phyloP scores from a whole-genome alignment of 768 basidiomycete genomes.

The Cystobasidium tubakii region DNA sequence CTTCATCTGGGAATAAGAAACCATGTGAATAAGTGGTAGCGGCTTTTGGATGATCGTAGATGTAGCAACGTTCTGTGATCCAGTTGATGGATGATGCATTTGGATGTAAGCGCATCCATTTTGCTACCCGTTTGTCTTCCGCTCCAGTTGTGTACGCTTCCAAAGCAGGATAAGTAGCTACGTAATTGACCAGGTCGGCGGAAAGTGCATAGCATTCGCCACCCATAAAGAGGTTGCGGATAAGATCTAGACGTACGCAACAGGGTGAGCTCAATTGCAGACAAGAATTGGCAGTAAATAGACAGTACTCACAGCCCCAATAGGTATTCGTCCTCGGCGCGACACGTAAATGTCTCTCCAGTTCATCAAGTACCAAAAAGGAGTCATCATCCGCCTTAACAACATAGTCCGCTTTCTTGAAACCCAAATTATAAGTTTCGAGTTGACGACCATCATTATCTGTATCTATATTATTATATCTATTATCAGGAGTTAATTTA shows the following conservation, averaged over 20 bases:
- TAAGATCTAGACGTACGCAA: constrained; percentile 53
- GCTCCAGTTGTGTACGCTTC: constrained; percentile 67
- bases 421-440: constrained; percentile 53
- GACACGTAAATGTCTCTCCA: constrained; percentile 79
- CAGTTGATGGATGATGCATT: constrained; percentile 67
- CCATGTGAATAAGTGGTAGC: constrained; percentile 93
- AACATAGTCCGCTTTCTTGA: constrained; percentile 85
- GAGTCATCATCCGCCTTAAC: constrained; percentile 93
- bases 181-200: constrained; percentile 79
- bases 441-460: constrained; percentile 14
- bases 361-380: constrained; percentile 87
- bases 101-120: constrained; percentile 86
- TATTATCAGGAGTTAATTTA: constrained; percentile 4
- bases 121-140: constrained; percentile 88
- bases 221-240: constrained; percentile 89
- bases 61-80: constrained; percentile 89
- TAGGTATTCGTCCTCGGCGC: constrained; percentile 58
- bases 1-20: constrained; percentile 86
- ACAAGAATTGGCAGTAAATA: background rate
- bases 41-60: constrained; percentile 93
- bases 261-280: no score
- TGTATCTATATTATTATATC: constrained; percentile 26
- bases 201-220: constrained; percentile 88
- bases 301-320: constrained; percentile 48
- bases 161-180: constrained; percentile 67